Percentiles rank a stretch among this genome's conserved stretches.
Evolutionary conservation across 2,329 filamentous ascomycete genomes (phyloP).

Genomic region (Scytalidium sp.): DNA sequence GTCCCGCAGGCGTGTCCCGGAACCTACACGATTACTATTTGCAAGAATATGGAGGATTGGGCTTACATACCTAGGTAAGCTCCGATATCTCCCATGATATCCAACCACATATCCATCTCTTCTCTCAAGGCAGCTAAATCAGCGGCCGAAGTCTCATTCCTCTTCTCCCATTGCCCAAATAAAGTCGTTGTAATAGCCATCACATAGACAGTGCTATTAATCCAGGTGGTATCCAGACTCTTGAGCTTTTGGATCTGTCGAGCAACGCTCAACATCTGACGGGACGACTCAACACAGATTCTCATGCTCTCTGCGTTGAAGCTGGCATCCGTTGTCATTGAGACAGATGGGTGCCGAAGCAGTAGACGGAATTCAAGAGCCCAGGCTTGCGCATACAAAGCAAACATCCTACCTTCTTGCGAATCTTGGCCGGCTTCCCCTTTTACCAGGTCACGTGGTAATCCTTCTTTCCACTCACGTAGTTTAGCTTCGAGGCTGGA

Average conservation of each 20-base stretch:
- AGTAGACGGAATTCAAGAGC: slow-evolving; percentile 57
- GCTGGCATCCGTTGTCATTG: slow-evolving; percentile 49
- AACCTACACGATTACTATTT: slow-evolving; percentile 31
- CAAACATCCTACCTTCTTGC: slow-evolving; percentile 43
- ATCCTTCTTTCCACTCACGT: slow-evolving; percentile 57
- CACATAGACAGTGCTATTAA: slow-evolving; percentile 68
- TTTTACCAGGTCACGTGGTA: slow-evolving; percentile 58
- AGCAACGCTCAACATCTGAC: slow-evolving; percentile 60
- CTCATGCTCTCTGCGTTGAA: slow-evolving; percentile 60
- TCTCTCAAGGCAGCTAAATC: slow-evolving; percentile 58
- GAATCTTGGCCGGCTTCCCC: slow-evolving; percentile 37
- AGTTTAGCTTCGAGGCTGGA: slow-evolving; percentile 64
- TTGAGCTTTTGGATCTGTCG: slow-evolving; percentile 60
- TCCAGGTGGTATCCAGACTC: slow-evolving; percentile 76
- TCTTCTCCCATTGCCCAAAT: slow-evolving; percentile 66
- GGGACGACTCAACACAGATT: slow-evolving; percentile 64
- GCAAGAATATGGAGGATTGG: neutral
- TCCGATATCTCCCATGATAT: slow-evolving; percentile 65
- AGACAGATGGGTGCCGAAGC: slow-evolving; percentile 59
- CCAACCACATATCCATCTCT: slow-evolving; percentile 70
- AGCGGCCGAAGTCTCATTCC: slow-evolving; percentile 53
- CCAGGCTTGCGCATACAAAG: slow-evolving; percentile 52
- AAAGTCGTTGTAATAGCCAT: slow-evolving; percentile 71
- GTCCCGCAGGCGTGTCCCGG: slow-evolving; percentile 42
- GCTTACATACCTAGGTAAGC: slow-evolving; percentile 59